Evolutionary conservation across 2,329 filamentous ascomycete genomes (phyloP).

Genomic region (Pseudodiploospora longispora): DNA sequence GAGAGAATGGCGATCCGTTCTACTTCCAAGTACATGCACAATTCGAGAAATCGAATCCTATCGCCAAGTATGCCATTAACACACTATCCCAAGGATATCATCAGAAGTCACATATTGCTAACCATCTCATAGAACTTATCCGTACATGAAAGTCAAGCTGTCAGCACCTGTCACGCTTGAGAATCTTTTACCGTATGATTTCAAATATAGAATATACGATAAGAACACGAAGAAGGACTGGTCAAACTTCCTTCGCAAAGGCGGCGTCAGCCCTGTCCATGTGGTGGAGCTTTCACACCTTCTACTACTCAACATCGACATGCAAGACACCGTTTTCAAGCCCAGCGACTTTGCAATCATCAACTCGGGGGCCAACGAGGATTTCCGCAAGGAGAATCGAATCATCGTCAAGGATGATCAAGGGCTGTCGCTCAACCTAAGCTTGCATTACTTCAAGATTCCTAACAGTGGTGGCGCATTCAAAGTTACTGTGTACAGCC

Average conservation of each 20-base stretch:
- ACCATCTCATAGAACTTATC: slow-evolving; percentile 58
- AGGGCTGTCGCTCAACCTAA: slow-evolving; percentile 69
- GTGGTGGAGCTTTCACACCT: slow-evolving; percentile 94
- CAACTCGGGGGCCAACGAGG: slow-evolving; percentile 79
- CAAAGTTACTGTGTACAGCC: slow-evolving; percentile 89
- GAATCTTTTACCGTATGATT: slow-evolving; percentile 91
- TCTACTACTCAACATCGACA: slow-evolving; percentile 83
- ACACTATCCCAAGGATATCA: not conserved
- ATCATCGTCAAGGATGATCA: slow-evolving; percentile 79
- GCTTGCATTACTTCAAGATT: slow-evolving; percentile 82
- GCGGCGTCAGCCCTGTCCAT: slow-evolving; percentile 93
- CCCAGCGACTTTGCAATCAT: slow-evolving; percentile 96
- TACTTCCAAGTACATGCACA: slow-evolving; percentile 93
- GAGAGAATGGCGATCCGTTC: slow-evolving; percentile 81
- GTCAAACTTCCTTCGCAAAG: slow-evolving; percentile 96
- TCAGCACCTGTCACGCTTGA: slow-evolving; percentile 91
- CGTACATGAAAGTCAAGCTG: slow-evolving; percentile 87
- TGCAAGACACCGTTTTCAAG: slow-evolving; percentile 94
- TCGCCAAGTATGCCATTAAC: slow-evolving; percentile 52
- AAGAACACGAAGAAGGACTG: slow-evolving; percentile 98
- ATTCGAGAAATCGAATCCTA: slow-evolving; percentile 75
- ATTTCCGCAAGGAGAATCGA: slow-evolving; percentile 76
- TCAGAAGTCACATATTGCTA: slow-evolving; percentile 5
- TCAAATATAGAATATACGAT: slow-evolving; percentile 98
- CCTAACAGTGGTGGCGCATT: slow-evolving; percentile 93